Evolutionary conservation across 2,329 filamentous ascomycete genomes (phyloP).

Genomic region (Diaporthe sp.): DNA sequence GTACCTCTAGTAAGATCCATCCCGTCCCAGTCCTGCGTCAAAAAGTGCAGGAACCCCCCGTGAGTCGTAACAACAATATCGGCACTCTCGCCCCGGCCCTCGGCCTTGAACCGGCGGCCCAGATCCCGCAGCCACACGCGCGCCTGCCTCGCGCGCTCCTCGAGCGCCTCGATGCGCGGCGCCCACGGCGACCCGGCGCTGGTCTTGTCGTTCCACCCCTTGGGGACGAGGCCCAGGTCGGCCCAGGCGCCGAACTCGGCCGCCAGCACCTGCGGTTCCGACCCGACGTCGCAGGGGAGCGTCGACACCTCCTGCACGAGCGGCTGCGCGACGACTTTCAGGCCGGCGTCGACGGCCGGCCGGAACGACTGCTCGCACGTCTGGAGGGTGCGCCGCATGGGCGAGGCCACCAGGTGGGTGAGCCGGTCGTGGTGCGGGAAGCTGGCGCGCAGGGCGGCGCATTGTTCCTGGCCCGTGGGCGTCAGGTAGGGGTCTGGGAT

Average conservation of each 20-base stretch:
- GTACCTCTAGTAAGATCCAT: conserved; percentile 58
- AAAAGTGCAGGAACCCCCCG: conserved; percentile 85
- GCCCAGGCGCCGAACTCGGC: conserved; percentile 73
- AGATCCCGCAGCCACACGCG: conserved; percentile 69
- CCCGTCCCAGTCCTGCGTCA: conserved; percentile 85
- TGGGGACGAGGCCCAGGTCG: conserved; percentile 71
- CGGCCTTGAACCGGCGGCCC: conserved; percentile 47
- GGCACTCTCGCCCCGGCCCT: conserved; percentile 49
- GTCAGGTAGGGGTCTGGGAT: conserved; percentile 86
- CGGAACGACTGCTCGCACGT: conserved; percentile 81
- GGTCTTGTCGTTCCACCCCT: conserved; percentile 80
- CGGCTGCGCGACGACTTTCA: conserved; percentile 75
- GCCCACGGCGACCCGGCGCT: conserved; percentile 56
- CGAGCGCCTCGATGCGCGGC: conserved; percentile 65
- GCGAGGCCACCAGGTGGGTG: conserved; percentile 81
- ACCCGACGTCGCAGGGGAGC: conserved; percentile 82
- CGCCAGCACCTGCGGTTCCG: conserved; percentile 63
- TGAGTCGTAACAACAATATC: conserved; percentile 85
- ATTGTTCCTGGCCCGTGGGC: conserved; percentile 80
- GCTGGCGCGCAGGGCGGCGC: conserved; percentile 67
- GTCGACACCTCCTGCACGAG: conserved; percentile 84
- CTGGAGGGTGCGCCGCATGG: conserved; percentile 83
- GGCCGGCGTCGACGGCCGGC: conserved; percentile 58
- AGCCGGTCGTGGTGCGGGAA: conserved; percentile 77
- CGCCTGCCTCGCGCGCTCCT: conserved; percentile 70